Evolutionary conservation across 306 rosid genomes (phyloP).

Genomic region (Vigna trinervia): DNA sequence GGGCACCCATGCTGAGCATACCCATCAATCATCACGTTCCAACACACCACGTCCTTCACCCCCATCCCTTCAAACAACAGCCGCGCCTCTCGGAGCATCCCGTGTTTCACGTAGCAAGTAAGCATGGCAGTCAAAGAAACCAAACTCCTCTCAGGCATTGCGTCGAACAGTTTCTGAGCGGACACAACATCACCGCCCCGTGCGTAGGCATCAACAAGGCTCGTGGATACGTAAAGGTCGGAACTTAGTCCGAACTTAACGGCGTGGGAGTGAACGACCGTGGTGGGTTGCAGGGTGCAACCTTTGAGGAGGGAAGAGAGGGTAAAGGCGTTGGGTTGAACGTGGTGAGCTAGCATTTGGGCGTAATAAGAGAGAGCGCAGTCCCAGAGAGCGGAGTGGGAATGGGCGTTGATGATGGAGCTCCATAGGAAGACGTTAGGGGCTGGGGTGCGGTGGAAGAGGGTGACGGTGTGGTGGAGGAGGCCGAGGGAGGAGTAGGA

Average conservation of each 20-base stretch:
- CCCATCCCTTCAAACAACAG: slow-evolving; percentile 61
- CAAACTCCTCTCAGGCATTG: slow-evolving; percentile 71
- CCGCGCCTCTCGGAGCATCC: slow-evolving; percentile 64
- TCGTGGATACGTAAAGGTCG: slow-evolving; percentile 69
- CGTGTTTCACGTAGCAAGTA: slow-evolving; percentile 65
- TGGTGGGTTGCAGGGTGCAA: slow-evolving; percentile 50
- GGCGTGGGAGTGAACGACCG: slow-evolving; percentile 62
- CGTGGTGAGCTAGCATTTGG: slow-evolving; percentile 60
- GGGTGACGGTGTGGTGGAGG: slow-evolving; percentile 68
- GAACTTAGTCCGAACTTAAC: slow-evolving; percentile 53
- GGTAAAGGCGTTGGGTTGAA: slow-evolving; percentile 76
- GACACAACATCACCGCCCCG: slow-evolving; percentile 62
- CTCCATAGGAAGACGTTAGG: slow-evolving; percentile 71
- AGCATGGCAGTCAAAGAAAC: slow-evolving; percentile 73
- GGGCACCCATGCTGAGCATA: slow-evolving; percentile 72
- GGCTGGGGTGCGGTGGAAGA: slow-evolving; percentile 59
- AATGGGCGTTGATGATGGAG: slow-evolving; percentile 68
- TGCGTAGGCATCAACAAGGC: slow-evolving; percentile 67
- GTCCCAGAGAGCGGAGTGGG: slow-evolving; percentile 55
- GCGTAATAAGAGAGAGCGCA: slow-evolving; percentile 58
- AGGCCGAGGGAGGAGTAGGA: slow-evolving; percentile 73
- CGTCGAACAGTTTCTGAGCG: slow-evolving; percentile 69
- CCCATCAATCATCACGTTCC: slow-evolving; percentile 93
- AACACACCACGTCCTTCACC: slow-evolving; percentile 70
- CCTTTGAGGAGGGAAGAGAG: slow-evolving; percentile 65